Base-by-base conservation (phyloP, 805 yeast genomes). In the Cyberlindnera amylophila region DNA sequence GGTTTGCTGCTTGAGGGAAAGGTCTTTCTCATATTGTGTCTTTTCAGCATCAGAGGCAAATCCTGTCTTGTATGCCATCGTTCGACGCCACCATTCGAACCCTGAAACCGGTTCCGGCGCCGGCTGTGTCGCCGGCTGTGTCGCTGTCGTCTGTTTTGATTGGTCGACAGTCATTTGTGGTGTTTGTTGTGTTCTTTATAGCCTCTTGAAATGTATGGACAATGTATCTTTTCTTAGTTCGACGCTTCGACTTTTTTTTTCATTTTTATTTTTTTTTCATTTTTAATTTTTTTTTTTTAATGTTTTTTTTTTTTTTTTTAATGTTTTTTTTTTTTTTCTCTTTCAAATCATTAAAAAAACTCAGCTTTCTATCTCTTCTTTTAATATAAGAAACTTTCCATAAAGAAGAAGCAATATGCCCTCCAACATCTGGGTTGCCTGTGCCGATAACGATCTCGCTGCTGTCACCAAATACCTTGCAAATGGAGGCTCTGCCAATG, bases 381-480 rank as follows among this genome's bases (percentile, higher is more conserved):
- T n/a, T n/a, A n/a, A n/a, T n/a, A n/a, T n/a, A 5, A 6, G 10
- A 27, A 27, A 8, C 30, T 27, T 17, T 30, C 32, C n/a, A 14
- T 30, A 11, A n/a, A n/a, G n/a, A n/a, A n/a, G n/a, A n/a, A n/a
- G n/a, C 18, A 32, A 12, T 7, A 33, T 33, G 29, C 7, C 21
- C 8, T 12, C 29, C 52, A 91, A 93, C 64, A 79, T 93, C 45
- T 93, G 99, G 99, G 79, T 86, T 6, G 96, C 96, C 4, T 91
- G 96, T 6, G 86, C 97, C 15, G 99, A 93, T 59, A 83, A 87
- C 53, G 77, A 82, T 47, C 45, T 74, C 3, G 72, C 67, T 3
- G 55, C 71, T 7, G 96, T 93, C 6, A 75, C 80, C 48, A 50
- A 70, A 12, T 67, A 70, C 40, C 64, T 93, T 7, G 68, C 63